phyloP scores from a whole-genome alignment of 306 rosid species.

The Sechiopsis laciniata region DNA sequence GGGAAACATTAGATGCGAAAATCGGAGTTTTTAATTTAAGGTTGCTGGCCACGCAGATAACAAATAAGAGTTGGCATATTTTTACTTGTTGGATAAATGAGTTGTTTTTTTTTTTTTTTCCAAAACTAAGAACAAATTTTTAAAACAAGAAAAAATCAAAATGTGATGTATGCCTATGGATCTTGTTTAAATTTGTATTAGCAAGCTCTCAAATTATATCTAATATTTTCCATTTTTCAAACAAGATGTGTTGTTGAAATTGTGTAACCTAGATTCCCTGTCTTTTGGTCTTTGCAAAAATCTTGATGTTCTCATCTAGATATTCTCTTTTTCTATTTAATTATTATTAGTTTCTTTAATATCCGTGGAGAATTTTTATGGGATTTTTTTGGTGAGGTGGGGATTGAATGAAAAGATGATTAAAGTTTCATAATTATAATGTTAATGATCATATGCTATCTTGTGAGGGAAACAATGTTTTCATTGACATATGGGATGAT shows the following conservation, averaged over 20 bases:
- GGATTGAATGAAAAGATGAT: not conserved
- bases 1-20: slow-evolving; percentile 15
- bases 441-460: too few relatives aligned
- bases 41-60: slow-evolving; percentile 8
- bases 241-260: slow-evolving; percentile 5
- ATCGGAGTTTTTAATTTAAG: slow-evolving; percentile 4
- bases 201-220: not conserved
- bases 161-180: not conserved
- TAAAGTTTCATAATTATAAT: not conserved
- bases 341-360: not conserved
- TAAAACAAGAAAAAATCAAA: not conserved
- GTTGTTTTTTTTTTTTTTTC: not conserved
- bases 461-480: too few relatives aligned
- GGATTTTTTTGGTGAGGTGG: not conserved
- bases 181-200: not conserved
- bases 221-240: not conserved
- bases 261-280: not conserved
- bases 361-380: not conserved
- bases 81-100: slow-evolving; percentile 6
- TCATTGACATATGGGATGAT: not conserved
- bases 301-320: slow-evolving; percentile 18
- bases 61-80: not conserved
- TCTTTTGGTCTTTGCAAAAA: not conserved
- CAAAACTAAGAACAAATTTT: too few relatives aligned
- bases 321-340: not conserved